A percentile compares a stretch with the other conserved stretches of the same genome.
phyloP scores from a whole-genome alignment of 2,329 filamentous ascomycete species.

The Pyrenophora teres region DNA sequence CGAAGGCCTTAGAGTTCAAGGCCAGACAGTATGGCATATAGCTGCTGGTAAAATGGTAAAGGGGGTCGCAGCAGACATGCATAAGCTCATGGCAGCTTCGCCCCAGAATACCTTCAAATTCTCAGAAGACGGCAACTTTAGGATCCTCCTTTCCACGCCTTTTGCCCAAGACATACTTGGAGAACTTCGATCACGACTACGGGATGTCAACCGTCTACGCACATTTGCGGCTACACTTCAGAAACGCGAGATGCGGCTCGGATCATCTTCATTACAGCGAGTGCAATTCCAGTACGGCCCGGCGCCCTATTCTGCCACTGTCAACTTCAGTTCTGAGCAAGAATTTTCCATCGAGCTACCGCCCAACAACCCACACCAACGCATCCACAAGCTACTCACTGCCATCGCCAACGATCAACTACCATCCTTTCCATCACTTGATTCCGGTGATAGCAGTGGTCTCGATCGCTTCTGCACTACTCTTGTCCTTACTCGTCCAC shows the following conservation, averaged over 20 bases:
- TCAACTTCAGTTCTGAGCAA: conserved; percentile 59
- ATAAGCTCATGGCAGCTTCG: conserved; percentile 46
- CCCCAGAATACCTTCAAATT: conserved; percentile 68
- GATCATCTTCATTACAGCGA: conserved; percentile 60
- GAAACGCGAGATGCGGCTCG: conserved; percentile 62
- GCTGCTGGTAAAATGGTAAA: conserved; percentile 47
- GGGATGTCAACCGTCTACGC: conserved; percentile 71
- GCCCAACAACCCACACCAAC: conserved; percentile 68
- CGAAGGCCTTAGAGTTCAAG: conserved; percentile 36
- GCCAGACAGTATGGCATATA: conserved; percentile 47
- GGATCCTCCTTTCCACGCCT: conserved; percentile 62
- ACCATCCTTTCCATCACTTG: conserved; percentile 60
- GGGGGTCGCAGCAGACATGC: conserved; percentile 41
- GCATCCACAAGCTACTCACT: conserved; percentile 64
- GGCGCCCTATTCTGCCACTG: conserved; percentile 57
- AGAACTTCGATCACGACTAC: conserved; percentile 63
- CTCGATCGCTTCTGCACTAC: conserved; percentile 63
- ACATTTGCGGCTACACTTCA: conserved; percentile 69
- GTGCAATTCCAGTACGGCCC: conserved; percentile 71
- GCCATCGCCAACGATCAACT: conserved; percentile 62
- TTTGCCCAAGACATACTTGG: conserved; percentile 65
- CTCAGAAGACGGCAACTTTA: conserved; percentile 65
- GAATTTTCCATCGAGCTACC: conserved; percentile 64
- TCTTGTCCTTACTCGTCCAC: conserved; percentile 64
- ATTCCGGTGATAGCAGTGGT: conserved; percentile 56